phyloP scores from a whole-genome alignment of 1,139 yeast species.

The Lodderomyces oxycetoniae region DNA sequence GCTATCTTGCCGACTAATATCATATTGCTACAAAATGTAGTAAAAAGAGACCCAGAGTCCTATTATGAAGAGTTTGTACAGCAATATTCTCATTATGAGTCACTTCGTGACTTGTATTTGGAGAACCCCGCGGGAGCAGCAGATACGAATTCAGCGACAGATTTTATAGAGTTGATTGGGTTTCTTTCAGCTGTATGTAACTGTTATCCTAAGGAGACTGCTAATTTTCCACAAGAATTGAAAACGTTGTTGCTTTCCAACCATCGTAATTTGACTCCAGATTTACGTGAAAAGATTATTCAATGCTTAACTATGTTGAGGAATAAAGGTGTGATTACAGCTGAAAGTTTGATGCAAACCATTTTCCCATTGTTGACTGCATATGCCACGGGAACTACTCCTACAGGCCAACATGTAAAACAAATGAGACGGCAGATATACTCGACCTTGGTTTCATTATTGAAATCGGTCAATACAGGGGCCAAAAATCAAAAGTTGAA shows the following conservation, averaged over 20 bases:
- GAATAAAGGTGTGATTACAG: constrained; percentile 74
- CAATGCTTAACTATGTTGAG: constrained; percentile 86
- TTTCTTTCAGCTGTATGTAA: constrained; percentile 88
- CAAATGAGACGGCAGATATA: constrained; percentile 80
- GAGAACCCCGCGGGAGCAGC: constrained; percentile 53
- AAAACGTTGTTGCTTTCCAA: constrained; percentile 62
- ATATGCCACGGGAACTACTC: constrained; percentile 38
- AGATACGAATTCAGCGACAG: constrained; percentile 59
- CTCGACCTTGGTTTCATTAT: constrained; percentile 65
- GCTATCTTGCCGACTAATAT: constrained; percentile 89
- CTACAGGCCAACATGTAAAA: constrained; percentile 72
- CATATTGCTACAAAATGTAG: constrained; percentile 84
- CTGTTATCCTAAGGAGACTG: constrained; percentile 87
- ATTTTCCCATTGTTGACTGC: constrained; percentile 77
- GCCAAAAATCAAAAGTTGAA: constrained; percentile 83
- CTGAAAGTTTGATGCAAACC: constrained; percentile 79
- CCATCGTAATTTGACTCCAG: constrained; percentile 79
- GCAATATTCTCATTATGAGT: constrained; percentile 88
- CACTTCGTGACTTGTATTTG: constrained; percentile 80
- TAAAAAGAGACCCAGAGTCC: constrained; percentile 89
- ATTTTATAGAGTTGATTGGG: constrained; percentile 80
- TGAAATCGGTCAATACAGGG: constrained; percentile 80
- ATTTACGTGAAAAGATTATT: constrained; percentile 84
- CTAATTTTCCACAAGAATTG: constrained; percentile 75
- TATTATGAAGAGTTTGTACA: constrained; percentile 90